phyloP scores from a whole-genome alignment of 495 filamentous ascomycete genomes.

The Talaromyces adpressus region DNA sequence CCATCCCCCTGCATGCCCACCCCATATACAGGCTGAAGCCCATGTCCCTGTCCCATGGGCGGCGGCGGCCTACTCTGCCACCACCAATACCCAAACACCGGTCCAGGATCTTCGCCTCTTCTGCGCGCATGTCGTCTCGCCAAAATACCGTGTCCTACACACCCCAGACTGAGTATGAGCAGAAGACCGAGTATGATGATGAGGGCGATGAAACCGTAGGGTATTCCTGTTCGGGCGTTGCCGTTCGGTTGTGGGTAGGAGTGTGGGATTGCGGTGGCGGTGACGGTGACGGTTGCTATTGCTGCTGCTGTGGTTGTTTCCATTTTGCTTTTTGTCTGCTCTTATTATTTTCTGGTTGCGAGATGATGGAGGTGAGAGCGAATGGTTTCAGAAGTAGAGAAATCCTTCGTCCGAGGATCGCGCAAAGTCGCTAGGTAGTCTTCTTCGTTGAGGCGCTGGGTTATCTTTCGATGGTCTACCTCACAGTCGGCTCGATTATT shows the following conservation, averaged over 20 bases:
- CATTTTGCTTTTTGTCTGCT: background rate
- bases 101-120: background rate
- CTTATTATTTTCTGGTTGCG: no score
- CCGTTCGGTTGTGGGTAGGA: background rate
- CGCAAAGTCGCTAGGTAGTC: no score
- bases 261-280: background rate
- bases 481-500: no score
- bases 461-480: no score
- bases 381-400: no score
- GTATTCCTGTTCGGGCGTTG: background rate
- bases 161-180: background rate
- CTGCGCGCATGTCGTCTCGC: background rate
- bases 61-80: background rate
- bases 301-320: background rate
- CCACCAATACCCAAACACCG: background rate
- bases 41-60: background rate
- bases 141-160: background rate
- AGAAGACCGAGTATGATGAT: background rate
- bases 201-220: background rate
- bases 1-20: background rate
- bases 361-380: no score
- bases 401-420: no score
- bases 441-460: no score
- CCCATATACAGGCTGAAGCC: background rate
- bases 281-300: background rate